phyloP scores from a whole-genome alignment of 164 flowering plant species.

The Dillenia turbinata region DNA sequence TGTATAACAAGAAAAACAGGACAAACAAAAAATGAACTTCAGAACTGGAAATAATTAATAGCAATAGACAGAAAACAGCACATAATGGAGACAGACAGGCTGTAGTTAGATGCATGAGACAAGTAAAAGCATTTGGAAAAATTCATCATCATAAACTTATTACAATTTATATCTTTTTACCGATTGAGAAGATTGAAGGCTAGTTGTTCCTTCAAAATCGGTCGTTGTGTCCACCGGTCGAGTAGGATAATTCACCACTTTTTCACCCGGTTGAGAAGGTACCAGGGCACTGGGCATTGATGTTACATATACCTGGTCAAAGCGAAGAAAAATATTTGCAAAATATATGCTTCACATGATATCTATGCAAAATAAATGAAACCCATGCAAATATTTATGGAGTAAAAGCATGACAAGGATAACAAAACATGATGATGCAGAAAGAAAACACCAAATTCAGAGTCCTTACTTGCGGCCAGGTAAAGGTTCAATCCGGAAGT shows the following conservation, averaged over 20 bases:
- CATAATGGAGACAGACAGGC: no score
- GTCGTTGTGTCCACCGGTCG: slow-evolving; percentile 91
- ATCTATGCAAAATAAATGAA: slow-evolving; percentile 8
- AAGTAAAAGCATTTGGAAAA: no score
- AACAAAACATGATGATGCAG: not conserved
- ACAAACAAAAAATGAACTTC: not conserved
- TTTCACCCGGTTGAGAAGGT: slow-evolving; percentile 70
- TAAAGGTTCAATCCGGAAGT: slow-evolving; percentile 78
- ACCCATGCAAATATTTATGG: slow-evolving; percentile 12
- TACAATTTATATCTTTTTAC: slow-evolving; percentile 24
- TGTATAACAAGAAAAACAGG: not conserved
- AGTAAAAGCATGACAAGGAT: slow-evolving; percentile 4
- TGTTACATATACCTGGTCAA: slow-evolving; percentile 32
- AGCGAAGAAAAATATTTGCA: slow-evolving; percentile 21
- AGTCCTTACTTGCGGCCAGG: slow-evolving; percentile 87
- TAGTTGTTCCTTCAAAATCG: slow-evolving; percentile 93
- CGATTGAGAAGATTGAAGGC: slow-evolving; percentile 78
- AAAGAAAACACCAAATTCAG: not conserved
- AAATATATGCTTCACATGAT: slow-evolving; percentile 25
- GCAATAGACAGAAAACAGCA: not conserved
- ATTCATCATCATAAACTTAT: no score
- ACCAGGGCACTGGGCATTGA: slow-evolving; percentile 68
- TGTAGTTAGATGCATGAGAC: no score
- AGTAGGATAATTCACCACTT: slow-evolving; percentile 75
- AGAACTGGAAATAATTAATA: not conserved